Evolutionary conservation across 2,329 filamentous ascomycete species (phyloP), one percentile per base, ranked within the genome.

Genomic region (Botryotinia convoluta): DNA sequence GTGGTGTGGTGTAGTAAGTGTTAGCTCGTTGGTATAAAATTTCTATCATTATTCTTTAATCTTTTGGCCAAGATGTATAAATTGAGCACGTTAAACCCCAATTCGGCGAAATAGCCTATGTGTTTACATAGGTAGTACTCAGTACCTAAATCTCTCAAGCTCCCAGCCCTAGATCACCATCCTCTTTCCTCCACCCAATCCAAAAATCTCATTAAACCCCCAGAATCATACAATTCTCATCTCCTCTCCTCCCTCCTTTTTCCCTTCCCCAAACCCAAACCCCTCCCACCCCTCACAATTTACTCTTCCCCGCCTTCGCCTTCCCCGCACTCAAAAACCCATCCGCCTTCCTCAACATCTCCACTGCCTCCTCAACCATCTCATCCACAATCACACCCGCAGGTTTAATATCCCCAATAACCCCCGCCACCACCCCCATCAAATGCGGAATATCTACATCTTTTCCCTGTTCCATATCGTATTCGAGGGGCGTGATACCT

Each of bases 361-460:
- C 86, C 14, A 90, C 89, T 1, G 93, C 93, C 81, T 95, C 91
- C 32, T 84, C 83, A 16, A 97, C 93, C 94, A 98, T 98, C 77
- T 97, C 94, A 74, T 90, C 88, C n/a, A 98, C 90, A 84, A 98
- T 97, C 76, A 91, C 87, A 64, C 85, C 88, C 0, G 95, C 95
- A 0, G 95, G 94, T 85, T 96, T 90, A 74, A 98, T 89, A 77
- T 91, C 89, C 48, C 84, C 82, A 73, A 98, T 93, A 1, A 91
- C 87, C 2, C 92, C 95, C 0, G 94, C 93, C 14, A 98, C 95
- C 84, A 97, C 94, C 1, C 95, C 95, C 95, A 98, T 98, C 79
- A 98, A 81, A 82, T 95, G 94, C 20, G 95, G 95, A 72, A 92
- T 85, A 80, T 98, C 95, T 20, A 97, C 85, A 59, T 97, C 94